A percentile compares a stretch with the other conserved stretches of the same genome.
Evolutionary conservation across 208 protist species (phyloP).

Genomic region (Kentomonas sorsogonicus): DNA sequence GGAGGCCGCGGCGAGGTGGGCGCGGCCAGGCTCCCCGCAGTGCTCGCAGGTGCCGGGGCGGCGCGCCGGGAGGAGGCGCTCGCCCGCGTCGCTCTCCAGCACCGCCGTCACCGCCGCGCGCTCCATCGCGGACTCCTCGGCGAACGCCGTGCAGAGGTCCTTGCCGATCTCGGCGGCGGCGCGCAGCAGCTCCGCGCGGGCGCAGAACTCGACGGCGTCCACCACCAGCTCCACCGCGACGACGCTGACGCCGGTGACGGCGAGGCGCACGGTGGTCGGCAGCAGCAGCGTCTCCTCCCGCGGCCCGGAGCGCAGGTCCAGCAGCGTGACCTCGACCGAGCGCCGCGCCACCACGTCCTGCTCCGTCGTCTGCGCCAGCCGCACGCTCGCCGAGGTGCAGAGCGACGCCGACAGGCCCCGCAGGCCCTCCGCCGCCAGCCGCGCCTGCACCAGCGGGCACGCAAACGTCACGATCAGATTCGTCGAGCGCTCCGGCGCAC

Average conservation of each 20-base stretch:
- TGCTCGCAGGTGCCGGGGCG: conserved; percentile 48
- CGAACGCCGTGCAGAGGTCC: conserved; percentile 58
- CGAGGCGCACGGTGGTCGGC: conserved; percentile 44
- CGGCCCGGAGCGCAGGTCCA: conserved; percentile 48
- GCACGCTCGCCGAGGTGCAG: conserved; percentile 28
- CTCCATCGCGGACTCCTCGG: conserved; percentile 41
- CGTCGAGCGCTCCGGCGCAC: conserved; percentile 26
- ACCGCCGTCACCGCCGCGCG: conserved; percentile 40
- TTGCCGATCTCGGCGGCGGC: conserved; percentile 61
- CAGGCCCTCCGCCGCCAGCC: conserved; percentile 65
- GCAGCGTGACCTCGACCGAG: conserved; percentile 32
- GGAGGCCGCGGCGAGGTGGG: conserved; percentile 26
- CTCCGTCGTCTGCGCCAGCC: conserved; percentile 43
- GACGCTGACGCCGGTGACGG: conserved; percentile 55
- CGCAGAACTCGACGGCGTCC: conserved; percentile 53
- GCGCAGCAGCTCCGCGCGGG: conserved; percentile 52
- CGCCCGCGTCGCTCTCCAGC: conserved; percentile 46
- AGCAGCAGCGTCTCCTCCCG: conserved; percentile 59
- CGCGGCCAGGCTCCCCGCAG: conserved; percentile 37
- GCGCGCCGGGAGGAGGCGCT: conserved; percentile 32
- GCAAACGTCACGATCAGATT: conserved; percentile 30
- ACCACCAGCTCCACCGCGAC: conserved; percentile 45
- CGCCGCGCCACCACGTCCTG: conserved; percentile 33
- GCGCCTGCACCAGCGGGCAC: conserved; percentile 34
- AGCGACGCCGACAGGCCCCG: conserved; percentile 50